Evolutionary conservation across 2,329 filamentous ascomycete species (phyloP), one percentile per base, ranked within the genome.

Genomic region (Thermomyces lanuginosus): DNA sequence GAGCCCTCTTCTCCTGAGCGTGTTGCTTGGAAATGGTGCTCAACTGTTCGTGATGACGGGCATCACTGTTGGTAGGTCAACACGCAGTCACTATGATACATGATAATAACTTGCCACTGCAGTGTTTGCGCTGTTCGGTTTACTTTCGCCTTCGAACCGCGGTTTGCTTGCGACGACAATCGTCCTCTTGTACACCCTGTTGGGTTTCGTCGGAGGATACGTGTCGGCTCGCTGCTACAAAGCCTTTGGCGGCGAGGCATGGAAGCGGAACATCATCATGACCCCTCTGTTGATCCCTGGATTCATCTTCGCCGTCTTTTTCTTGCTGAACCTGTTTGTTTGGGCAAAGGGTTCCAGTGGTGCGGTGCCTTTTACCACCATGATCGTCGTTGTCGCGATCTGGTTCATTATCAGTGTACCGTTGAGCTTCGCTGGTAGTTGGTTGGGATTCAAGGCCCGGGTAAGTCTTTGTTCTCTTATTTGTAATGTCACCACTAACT

Each of bases 41-140:
- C 89, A 98, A 56, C 70, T 98, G 3, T 95, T 98, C 52, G 83
- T 92, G 51, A 98, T 98, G 86, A 80, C 84, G 2, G 89, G 82
- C 16, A 74, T 84, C 46, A 95, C 89, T 24, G 92, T 98, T 43
- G 53, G 61, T 64, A 55, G 34, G 56, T 49, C 7, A 14, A 11
- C 19, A 22, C 7, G n/a, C 23, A 2, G 15, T 27, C 9, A 3
- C 14, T 10, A 1, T 26, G 8, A 16, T 4, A 17, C 15, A 15
- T 4, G 8, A 21, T 29, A 27, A 32, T 41, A n/a, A 41, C 29
- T 23, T 12, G 15, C 5, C 15, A 42, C 13, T 22, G 4, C 32
- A 48, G 70, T 72, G 13, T 93, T 98, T 45, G 89, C 89, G 0
- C 70, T 95, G 6, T 67, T 98, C 23, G 89, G 89, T 16, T 92